Base-by-base conservation (phyloP, 345 rosid genomes). In the Theobroma cacao region DNA sequence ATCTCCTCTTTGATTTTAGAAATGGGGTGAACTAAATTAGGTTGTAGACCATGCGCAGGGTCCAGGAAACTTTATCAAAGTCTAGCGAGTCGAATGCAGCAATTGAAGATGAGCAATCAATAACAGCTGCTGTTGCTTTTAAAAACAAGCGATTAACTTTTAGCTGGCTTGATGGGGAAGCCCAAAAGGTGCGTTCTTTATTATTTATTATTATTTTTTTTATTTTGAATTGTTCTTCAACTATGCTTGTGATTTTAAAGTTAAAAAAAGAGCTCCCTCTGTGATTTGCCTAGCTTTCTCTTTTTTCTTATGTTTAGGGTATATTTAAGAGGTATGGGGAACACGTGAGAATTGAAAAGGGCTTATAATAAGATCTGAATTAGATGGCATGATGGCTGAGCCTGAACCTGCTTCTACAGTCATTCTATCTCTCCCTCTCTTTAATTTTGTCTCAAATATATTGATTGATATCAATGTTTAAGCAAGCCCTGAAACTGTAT, bases 151-250 rank as follows among this genome's bases (percentile, higher is more conserved):
- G 94, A 75, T 83, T 93, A 80, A 83, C 98, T 58, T 92, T 95
- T 80, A 85, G 88, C 43, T 95, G 99, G 99, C 98, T 95, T 64
- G 93, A 95, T 75, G 99, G 98, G 59, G 99, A 93, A 86, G 87
- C 83, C 75, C 99, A 95, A 82, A 82, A 83, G 74, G 98, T 95
- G 81, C 83, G 89, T 90, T 69, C 60, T 45, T 58, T 52, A 20
- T 77, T 75, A n/a, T n/a, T n/a, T n/a, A n/a, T n/a, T n/a, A n/a
- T n/a, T 43, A 12, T 60, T 15, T 40, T n/a, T 31, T 34, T 63
- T 38, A 11, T 33, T 52, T 24, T 83, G 74, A 38, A 13, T 43
- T 26, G 41, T 34, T 48, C 56, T 47, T n/a, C 36, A 28, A 36
- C 18, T 56, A 59, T 61, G 62, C 20, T 64, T 50, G 60, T 77